Conservation (phyloP, 441 rosid genomes). For the Jatropha podagrica region DNA sequence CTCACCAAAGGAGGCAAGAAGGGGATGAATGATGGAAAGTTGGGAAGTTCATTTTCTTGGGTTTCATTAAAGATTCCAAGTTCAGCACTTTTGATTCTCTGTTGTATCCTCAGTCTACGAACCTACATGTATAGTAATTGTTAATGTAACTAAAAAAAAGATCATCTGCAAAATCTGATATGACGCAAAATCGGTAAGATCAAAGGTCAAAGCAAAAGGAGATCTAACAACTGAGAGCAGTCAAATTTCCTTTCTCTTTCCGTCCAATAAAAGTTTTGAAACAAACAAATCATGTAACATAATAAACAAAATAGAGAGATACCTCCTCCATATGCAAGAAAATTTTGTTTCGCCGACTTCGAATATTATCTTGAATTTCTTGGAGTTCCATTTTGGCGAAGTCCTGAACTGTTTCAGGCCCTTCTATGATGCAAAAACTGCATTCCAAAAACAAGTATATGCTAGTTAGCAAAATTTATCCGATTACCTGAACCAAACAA, state of each 20-base stretch:
- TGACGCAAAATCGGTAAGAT: too few species aligned
- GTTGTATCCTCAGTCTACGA: constrained; percentile 90
- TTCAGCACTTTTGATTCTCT: constrained; percentile 73
- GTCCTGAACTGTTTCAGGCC: constrained; percentile 93
- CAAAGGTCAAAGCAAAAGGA: background rate
- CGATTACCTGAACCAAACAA: background rate
- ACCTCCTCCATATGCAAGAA: constrained; percentile 99
- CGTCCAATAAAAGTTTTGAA: background rate
- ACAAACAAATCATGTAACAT: background rate
- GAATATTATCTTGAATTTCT: constrained; percentile 92
- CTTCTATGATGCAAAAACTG: constrained; percentile 98
- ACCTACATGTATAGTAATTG: constrained; percentile 43
- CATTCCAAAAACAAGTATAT: constrained; percentile 13
- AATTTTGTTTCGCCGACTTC: constrained; percentile 93
- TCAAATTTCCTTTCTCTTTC: background rate
- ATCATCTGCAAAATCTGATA: background rate
- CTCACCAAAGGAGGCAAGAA: constrained; percentile 94
- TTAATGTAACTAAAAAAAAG: background rate
- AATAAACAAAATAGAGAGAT: background rate
- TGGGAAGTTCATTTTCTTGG: constrained; percentile 76
- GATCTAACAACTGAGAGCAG: background rate
- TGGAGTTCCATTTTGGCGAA: constrained; percentile 84
- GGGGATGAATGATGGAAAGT: constrained; percentile 95
- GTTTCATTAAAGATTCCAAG: constrained; percentile 57
- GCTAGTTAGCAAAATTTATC: background rate